A percentile compares a stretch with the other conserved stretches of the same genome.
Conservation (phyloP, 1,284 basidiomycete species). For the Xerocomus cyaneibrunnescens region DNA sequence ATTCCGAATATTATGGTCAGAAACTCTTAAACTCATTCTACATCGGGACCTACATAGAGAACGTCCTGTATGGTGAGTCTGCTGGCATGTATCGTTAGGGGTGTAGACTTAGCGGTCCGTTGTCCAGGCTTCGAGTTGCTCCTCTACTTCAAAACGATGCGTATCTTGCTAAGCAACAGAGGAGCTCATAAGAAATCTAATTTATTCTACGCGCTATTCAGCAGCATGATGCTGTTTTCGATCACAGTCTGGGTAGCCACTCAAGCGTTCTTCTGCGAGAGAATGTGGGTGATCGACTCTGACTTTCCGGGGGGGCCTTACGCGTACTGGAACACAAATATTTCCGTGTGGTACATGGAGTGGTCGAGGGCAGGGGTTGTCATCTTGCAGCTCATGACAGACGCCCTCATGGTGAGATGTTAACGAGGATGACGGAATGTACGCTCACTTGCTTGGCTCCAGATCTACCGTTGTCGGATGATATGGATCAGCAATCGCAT, state of each 20-base stretch:
- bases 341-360: neutral
- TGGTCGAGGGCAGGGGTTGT: neutral
- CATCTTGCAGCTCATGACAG: slow-evolving; percentile 17
- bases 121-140: neutral
- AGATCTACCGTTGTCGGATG: slow-evolving; percentile 3
- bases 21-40: neutral
- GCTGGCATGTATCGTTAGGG: neutral
- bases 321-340: neutral
- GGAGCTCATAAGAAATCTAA: neutral
- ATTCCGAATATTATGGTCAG: neutral
- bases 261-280: slow-evolving; percentile 6
- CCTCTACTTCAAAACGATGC: slow-evolving; percentile 4
- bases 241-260: slow-evolving; percentile 12
- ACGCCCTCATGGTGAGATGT: slow-evolving; percentile 17
- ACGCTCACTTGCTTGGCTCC: neutral
- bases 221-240: neutral
- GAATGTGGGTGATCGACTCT: slow-evolving; percentile 12
- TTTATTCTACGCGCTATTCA: slow-evolving; percentile 2
- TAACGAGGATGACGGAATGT: too few relatives aligned
- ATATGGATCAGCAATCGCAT: neutral
- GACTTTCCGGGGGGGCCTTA: neutral
- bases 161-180: neutral
- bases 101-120: neutral
- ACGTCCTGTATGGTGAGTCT: slow-evolving; percentile 3
- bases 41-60: slow-evolving; percentile 1